A percentile compares a stretch with the other conserved stretches of the same genome.
Conservation (phyloP, 169 alveolate genomes). For the Babesia divergens region DNA sequence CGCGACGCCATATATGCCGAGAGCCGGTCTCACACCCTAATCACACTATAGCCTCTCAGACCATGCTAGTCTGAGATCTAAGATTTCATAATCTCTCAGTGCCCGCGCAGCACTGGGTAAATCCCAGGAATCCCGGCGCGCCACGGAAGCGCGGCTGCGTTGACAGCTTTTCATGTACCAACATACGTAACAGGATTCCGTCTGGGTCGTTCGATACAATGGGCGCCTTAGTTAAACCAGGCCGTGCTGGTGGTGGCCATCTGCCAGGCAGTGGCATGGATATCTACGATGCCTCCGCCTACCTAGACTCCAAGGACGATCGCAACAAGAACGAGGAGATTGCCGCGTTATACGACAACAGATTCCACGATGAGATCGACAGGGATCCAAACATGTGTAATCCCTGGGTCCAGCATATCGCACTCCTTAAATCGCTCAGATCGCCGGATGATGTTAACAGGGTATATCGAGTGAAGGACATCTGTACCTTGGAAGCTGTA, state of each 20-base stretch:
- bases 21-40: no score
- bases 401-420: slow-evolving; percentile 63
- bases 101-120: not conserved
- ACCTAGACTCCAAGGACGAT: slow-evolving; percentile 22
- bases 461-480: slow-evolving; percentile 31
- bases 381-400: slow-evolving; percentile 48
- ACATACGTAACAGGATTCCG: no score
- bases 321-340: slow-evolving; percentile 41
- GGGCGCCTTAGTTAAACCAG: no score
- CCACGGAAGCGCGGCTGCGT: not conserved
- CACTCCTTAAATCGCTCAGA: slow-evolving; percentile 54
- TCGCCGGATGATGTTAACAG: slow-evolving; percentile 22
- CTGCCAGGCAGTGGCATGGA: slow-evolving; percentile 1
- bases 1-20: no score
- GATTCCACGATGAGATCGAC: slow-evolving; percentile 61
- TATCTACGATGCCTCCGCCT: slow-evolving; percentile 14
- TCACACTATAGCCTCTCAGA: not conserved
- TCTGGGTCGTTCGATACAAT: no score
- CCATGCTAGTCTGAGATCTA: not conserved
- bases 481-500: slow-evolving; percentile 40
- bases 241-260: no score
- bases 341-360: slow-evolving; percentile 48
- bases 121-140: not conserved
- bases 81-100: not conserved
- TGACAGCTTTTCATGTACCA: no score